Percentiles rank a stretch among this genome's conserved stretches.
Evolutionary conservation across 148 eudicot genomes (phyloP).

Genomic region (Dianthus caryophyllus): DNA sequence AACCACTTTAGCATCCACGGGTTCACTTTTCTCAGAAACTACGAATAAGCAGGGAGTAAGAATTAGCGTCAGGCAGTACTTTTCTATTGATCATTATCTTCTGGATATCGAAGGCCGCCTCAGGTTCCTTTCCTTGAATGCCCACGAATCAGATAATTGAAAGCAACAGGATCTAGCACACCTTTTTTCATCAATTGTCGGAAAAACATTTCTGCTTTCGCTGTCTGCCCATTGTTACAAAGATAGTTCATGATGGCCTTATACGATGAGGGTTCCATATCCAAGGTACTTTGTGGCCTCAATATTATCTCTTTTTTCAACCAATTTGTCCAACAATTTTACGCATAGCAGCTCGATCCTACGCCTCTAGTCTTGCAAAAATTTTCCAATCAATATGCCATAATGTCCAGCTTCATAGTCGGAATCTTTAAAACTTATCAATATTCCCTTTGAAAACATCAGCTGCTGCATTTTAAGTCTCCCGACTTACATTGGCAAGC

Average conservation of each 20-base stretch:
- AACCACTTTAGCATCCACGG: constrained; percentile 83
- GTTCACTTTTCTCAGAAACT: constrained; percentile 72
- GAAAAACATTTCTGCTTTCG: constrained; percentile 72
- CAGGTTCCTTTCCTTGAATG: constrained; percentile 69
- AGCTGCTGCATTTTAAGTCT: constrained; percentile 71
- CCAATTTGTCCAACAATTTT: constrained; percentile 65
- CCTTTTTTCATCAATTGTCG: constrained; percentile 93
- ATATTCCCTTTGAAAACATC: constrained; percentile 80
- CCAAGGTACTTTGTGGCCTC: constrained; percentile 53
- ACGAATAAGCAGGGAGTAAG: constrained; percentile 49
- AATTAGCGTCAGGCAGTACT: constrained; percentile 45
- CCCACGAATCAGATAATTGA: constrained; percentile 66
- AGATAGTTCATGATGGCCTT: constrained; percentile 70
- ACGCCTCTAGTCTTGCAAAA: constrained; percentile 59
- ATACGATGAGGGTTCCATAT: constrained; percentile 69
- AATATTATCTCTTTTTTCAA: constrained; percentile 76
- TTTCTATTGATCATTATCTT: constrained; percentile 84
- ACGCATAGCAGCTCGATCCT: constrained; percentile 69
- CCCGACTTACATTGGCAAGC: constrained; percentile 68
- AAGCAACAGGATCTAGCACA: constrained; percentile 56
- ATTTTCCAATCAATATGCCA: constrained; percentile 69
- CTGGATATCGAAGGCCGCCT: constrained; percentile 62
- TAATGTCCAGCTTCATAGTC: constrained; percentile 88
- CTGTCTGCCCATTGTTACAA: constrained; percentile 61
- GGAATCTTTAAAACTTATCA: constrained; percentile 65